phyloP scores from a whole-genome alignment of 2,329 filamentous ascomycete genomes.

The Teratosphaeria destructans region DNA sequence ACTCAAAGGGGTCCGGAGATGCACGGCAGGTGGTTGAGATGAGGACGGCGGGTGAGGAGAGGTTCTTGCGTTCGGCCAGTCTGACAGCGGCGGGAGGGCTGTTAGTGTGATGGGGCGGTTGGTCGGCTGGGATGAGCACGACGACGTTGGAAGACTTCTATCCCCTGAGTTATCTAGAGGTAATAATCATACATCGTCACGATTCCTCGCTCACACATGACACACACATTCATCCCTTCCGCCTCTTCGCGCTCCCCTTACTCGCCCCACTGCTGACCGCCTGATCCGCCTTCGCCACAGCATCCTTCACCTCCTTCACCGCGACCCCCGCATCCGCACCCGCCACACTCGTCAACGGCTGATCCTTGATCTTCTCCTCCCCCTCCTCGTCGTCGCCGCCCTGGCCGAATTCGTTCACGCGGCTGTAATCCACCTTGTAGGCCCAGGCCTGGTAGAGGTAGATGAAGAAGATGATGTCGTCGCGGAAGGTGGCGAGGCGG shows the following conservation, averaged over 20 bases:
- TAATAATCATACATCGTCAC: not conserved
- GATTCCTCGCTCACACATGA: not conserved
- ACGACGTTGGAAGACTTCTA: too few relatives aligned
- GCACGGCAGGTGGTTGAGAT: too few relatives aligned
- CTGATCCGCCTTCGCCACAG: not conserved
- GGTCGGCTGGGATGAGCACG: too few relatives aligned
- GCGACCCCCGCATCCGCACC: conserved; percentile 13
- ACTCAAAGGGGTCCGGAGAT: too few relatives aligned
- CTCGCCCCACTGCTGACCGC: conserved; percentile 3
- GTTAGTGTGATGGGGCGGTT: too few relatives aligned
- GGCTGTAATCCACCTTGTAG: conserved; percentile 82
- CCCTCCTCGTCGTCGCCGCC: conserved; percentile 80
- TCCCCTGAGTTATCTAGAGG: too few relatives aligned
- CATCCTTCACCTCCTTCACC: conserved; percentile 1
- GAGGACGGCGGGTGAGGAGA: too few relatives aligned
- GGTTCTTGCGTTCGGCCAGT: too few relatives aligned
- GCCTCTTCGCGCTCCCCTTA: conserved; percentile 5
- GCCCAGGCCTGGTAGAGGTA: conserved; percentile 91
- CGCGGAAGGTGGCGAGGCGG: conserved; percentile 79
- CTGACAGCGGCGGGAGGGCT: too few relatives aligned
- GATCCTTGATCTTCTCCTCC: conserved; percentile 39
- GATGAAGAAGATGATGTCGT: conserved; percentile 97
- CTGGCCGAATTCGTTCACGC: conserved; percentile 97
- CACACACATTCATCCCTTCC: conserved; percentile 1
- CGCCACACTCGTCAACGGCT: conserved; percentile 28